Conservation (phyloP, 805 yeast genomes). For the Wickerhamomyces queroliae region DNA sequence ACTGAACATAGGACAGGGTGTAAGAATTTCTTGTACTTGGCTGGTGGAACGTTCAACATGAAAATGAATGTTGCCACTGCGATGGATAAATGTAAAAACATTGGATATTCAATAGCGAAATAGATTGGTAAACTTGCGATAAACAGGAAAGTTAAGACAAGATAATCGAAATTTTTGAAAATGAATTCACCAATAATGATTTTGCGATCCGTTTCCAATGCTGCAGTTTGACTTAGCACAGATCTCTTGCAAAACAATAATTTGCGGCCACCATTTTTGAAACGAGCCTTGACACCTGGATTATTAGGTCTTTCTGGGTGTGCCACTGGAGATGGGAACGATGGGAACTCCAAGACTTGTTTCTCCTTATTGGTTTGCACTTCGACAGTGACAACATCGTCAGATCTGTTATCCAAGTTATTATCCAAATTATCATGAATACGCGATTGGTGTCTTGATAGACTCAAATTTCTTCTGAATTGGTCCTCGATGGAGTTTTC, state of each 20-base stretch:
- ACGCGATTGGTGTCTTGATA: neutral
- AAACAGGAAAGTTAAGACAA: conserved; percentile 40
- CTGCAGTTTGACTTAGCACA: conserved; percentile 10
- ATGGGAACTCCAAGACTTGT: conserved; percentile 3
- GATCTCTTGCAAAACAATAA: conserved; percentile 18
- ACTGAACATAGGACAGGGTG: conserved; percentile 74
- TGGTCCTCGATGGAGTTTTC: conserved; percentile 17
- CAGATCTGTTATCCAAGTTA: neutral
- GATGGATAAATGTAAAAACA: conserved; percentile 58
- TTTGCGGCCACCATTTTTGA: conserved; percentile 11
- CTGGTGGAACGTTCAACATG: conserved; percentile 40
- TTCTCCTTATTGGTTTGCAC: conserved; percentile 2
- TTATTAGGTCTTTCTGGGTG: conserved; percentile 7
- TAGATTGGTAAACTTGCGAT: conserved; percentile 56
- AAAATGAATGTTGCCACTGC: conserved; percentile 51
- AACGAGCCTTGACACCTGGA: conserved; percentile 9
- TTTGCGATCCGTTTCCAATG: conserved; percentile 12
- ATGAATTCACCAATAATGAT: conserved; percentile 30
- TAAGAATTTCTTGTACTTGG: conserved; percentile 40
- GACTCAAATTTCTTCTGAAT: conserved; percentile 9
- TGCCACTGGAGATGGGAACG: conserved; percentile 16
- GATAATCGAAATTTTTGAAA: conserved; percentile 48
- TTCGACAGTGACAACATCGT: neutral
- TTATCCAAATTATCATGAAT: neutral
- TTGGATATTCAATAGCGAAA: conserved; percentile 47